Base-by-base conservation (phyloP, 2,329 filamentous ascomycete genomes). In the Cytospora leucostoma region DNA sequence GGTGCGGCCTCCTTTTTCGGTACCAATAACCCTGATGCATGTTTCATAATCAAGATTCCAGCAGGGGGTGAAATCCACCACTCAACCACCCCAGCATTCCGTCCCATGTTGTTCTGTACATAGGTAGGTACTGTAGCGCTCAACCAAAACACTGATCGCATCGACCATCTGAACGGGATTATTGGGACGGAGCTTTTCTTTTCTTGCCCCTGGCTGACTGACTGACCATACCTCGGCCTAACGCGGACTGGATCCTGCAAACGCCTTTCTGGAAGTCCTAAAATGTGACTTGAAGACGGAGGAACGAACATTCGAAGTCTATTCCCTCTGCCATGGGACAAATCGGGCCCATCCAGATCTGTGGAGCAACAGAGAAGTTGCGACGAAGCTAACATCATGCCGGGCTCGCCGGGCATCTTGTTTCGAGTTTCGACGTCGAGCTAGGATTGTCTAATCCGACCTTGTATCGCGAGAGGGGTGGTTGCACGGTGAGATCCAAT, bases 1-100 rank as follows among this genome's bases (percentile, higher is more conserved):
- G 51, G 62, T 50, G 63, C 50, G 49, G 55, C 59, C 63, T 65
- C 63, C 63, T 65, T 59, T 62, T 59, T 27, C 44, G 44, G 44
- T 47, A 47, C n/a, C 32, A 51, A 38, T 55, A 55, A 50, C 49
- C 55, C 49, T 57, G 34, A 53, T 65, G 59, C 59, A 62, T 59
- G 63, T 65, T 65, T 65, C 63, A 65, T 57, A 51, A 58, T 40
- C 13, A 35, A 12, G 27, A 27, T 27, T 27, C 27, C 63, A 59
- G 52, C 59, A 55, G 15, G 15, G 27, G 34, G 44, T 21, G 27
- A 38, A 49, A 40, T 27, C 50, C 58, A 17, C 44, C 34, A 27
- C 4, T 27, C 27, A 44, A 32, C 47, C n/a, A 56, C 34, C 51
- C 52, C 52, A 56, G 44, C 44, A 49, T 49, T 38, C 50, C 57